A percentile compares a stretch with the other conserved stretches of the same genome.
Evolutionary conservation across 2,329 filamentous ascomycete genomes (phyloP).

Genomic region (Diaporthe helianthi): DNA sequence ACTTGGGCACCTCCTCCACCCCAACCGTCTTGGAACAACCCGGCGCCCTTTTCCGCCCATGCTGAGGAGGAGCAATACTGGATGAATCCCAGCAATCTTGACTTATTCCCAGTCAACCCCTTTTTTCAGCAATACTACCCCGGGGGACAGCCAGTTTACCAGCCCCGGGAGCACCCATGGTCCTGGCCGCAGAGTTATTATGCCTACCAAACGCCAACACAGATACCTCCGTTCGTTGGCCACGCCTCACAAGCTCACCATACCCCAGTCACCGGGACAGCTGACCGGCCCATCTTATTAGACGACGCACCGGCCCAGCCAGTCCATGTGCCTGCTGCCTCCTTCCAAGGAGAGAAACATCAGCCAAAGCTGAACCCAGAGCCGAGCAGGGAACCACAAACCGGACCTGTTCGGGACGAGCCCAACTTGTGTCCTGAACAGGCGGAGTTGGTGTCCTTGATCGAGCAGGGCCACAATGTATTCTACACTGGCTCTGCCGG

Average conservation of each 20-base stretch:
- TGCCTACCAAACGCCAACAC: not conserved
- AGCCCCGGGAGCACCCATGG: not conserved
- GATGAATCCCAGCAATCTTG: not conserved
- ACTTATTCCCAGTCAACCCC: not conserved
- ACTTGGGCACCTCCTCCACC: not conserved
- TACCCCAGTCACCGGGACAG: not conserved
- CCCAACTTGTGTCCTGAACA: conserved; percentile 55
- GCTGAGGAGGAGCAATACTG: not conserved
- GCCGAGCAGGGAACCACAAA: not conserved
- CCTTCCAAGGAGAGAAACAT: not conserved
- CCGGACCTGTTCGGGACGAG: conserved; percentile 27
- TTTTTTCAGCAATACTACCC: not conserved
- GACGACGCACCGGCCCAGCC: conserved; percentile 1
- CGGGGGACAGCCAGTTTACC: not conserved
- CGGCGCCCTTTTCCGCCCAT: not conserved
- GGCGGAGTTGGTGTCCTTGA: conserved; percentile 55
- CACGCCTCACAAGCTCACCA: not conserved
- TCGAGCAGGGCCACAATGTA: conserved; percentile 60
- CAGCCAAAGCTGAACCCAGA: not conserved
- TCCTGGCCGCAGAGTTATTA: not conserved
- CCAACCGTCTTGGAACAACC: not conserved
- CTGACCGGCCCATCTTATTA: conserved; percentile 1
- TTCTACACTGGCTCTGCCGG: conserved; percentile 72
- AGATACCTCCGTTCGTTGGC: not conserved
- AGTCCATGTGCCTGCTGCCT: not conserved